Base-by-base conservation (phyloP, 75 land plant species). In the Ceratopteris richardii region DNA sequence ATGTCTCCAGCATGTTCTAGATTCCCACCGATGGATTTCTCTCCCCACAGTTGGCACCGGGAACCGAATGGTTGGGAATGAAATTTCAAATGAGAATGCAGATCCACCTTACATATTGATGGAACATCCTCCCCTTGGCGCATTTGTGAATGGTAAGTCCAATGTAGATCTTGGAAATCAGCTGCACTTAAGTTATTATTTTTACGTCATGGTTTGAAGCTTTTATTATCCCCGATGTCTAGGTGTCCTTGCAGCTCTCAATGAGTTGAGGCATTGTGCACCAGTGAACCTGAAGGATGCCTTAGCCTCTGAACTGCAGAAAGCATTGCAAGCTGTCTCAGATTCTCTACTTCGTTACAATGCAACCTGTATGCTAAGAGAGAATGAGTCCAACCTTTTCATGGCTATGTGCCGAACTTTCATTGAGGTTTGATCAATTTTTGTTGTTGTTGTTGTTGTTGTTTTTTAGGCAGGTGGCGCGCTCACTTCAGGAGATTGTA, bases 41-140 rank as follows among this genome's bases (percentile, higher is more conserved):
- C 50, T 95, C 31, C 97, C 99, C 31, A 63, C 84, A 50, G 84
- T 90, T 80, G 85, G 93, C 50, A 73, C 83, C 54, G 61, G 80
- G 40, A 63, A 71, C 31, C 63, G 61, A 67, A 73, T 72, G 26
- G 27, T 71, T 23, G 65, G 70, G 62, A 89, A 82, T 44, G 88
- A 87, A 46, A 52, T 48, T 31, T 63, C 52, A 56, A 51, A 61
- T 57, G 95, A 93, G 61, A 89, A 83, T 56, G 71, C 83, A 40
- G 66, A 84, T 60, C 96, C 98, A 31, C 97, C 99, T 3, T 75
- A 89, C 48, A 76, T 65, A 57, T 63, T 95, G 31, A 90, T 95
- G 84, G 99, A 95, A 63, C 97, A 95, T 71, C 99, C 97, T 58
- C 99, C 99, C 58, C 70, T 95, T 57, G 97, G 93, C 36, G 85